Evolutionary conservation across 1,284 basidiomycete species (phyloP), one percentile per base, ranked within the genome.

Genomic region (Sporisorium graminicola): DNA sequence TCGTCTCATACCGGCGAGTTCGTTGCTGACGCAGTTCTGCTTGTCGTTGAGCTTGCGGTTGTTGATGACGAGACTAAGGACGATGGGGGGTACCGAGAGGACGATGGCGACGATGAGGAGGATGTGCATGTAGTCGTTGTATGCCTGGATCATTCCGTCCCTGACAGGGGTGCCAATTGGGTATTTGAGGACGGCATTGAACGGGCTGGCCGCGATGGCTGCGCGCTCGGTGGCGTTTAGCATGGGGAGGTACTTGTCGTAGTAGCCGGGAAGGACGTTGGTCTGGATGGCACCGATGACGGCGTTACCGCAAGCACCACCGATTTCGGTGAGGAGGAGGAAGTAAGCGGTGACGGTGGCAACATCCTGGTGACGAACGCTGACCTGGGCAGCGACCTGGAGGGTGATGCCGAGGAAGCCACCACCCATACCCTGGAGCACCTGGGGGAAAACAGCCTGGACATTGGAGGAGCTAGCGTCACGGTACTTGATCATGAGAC

Each of bases 311-410:
- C 80, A 75, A 8, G 80, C 74, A 42, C 80, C 82, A 13, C 84
- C 84, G 37, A 85, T 77, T 52, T 81, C 78, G 53, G 80, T 79
- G 54, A 82, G 58, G 10, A 85, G 75, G 12, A 85, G 64, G 65
- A 85, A 78, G 56, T 81, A 82, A 18, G 83, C 78, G n/a, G 83
- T 85, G 54, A 85, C 84, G 56, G 82, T 82, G 31, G 83, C 82
- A 10, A 85, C 83, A 37, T 85, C 81, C 58, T 84, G 82, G 66
- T 85, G 84, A 13, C 76, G 82, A 22, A 85, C 84, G 29, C 75
- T 78, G 42, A 85, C 79, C 62, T 85, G 84, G 9, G 83, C 78
- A 16, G 81, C 74, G 14, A 84, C 78, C 54, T 83, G 78, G 12
- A 84, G 63, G 16, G 76, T 74, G 55, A 84, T 68, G 52, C 83